phyloP scores from a whole-genome alignment of 108 stramenopile genomes.

The Phaeodactylum tricornutum region DNA sequence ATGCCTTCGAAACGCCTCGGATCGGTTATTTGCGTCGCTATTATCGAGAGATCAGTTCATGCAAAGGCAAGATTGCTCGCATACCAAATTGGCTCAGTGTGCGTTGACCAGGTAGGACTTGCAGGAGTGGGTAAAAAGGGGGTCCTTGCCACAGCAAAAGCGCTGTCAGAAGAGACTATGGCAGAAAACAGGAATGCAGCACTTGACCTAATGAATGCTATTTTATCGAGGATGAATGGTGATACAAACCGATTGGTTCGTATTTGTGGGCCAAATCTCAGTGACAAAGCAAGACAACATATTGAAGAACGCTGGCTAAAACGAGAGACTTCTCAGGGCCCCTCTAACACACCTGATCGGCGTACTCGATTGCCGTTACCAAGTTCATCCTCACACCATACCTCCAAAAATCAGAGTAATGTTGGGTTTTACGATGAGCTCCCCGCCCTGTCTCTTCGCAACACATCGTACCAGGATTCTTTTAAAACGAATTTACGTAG shows the following conservation, averaged over 20 bases:
- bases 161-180: slow-evolving; percentile 61
- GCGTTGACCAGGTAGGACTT: slow-evolving; percentile 47
- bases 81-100: slow-evolving; percentile 38
- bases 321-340: not conserved
- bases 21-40: slow-evolving; percentile 48
- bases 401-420: not conserved
- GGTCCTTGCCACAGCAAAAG: slow-evolving; percentile 36
- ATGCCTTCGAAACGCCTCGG: slow-evolving; percentile 47
- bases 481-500: slow-evolving; percentile 14
- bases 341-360: no score
- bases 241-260: slow-evolving; percentile 49
- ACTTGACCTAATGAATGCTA: slow-evolving; percentile 54
- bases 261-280: slow-evolving; percentile 46
- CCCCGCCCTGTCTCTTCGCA: slow-evolving; percentile 26
- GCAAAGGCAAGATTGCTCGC: slow-evolving; percentile 55
- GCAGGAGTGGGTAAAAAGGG: slow-evolving; percentile 72
- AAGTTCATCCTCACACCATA: not conserved
- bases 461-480: no score
- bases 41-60: slow-evolving; percentile 52
- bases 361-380: not conserved
- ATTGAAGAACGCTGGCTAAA: slow-evolving; percentile 46
- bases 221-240: slow-evolving; percentile 57
- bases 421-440: slow-evolving; percentile 21
- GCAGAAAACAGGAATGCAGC: slow-evolving; percentile 53
- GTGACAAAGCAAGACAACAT: slow-evolving; percentile 34